Evolutionary conservation across 768 basidiomycete species (phyloP).

Genomic region (Chlorophyllum brunneum): DNA sequence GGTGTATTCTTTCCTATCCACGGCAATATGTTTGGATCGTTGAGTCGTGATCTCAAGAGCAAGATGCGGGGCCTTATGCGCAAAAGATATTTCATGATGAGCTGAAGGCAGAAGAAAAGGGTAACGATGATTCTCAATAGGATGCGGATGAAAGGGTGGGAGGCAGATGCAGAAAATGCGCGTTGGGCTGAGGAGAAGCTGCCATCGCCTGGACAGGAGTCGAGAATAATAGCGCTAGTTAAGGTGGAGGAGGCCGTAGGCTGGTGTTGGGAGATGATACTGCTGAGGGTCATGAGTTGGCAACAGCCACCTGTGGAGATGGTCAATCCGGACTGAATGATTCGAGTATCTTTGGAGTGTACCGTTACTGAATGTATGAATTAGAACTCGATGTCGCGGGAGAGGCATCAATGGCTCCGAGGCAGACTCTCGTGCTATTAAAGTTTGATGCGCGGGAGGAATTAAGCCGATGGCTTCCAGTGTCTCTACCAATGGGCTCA

Average conservation of each 20-base stretch:
- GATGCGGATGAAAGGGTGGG: slow-evolving; percentile 24
- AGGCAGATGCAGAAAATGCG: slow-evolving; percentile 29
- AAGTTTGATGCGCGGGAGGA: slow-evolving; percentile 12
- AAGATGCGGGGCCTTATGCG: slow-evolving; percentile 19
- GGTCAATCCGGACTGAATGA: background rate
- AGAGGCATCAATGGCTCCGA: slow-evolving; percentile 10
- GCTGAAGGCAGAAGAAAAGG: slow-evolving; percentile 22
- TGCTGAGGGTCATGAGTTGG: slow-evolving; percentile 32
- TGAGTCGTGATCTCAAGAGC: slow-evolving; percentile 24
- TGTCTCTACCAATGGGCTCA: slow-evolving; percentile 32
- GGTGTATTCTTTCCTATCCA: slow-evolving; percentile 35
- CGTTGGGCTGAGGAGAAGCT: slow-evolving; percentile 21
- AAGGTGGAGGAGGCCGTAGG: slow-evolving; percentile 12
- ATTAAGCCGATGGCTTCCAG: slow-evolving; percentile 35
- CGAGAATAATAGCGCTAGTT: slow-evolving; percentile 35
- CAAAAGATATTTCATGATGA: slow-evolving; percentile 21
- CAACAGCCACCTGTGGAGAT: slow-evolving; percentile 33
- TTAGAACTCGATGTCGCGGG: slow-evolving; percentile 30
- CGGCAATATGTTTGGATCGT: slow-evolving; percentile 29
- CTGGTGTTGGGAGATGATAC: slow-evolving; percentile 24
- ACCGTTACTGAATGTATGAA: slow-evolving; percentile 50
- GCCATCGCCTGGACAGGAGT: slow-evolving; percentile 41
- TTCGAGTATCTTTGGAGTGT: slow-evolving; percentile 8
- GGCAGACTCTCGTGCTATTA: background rate
- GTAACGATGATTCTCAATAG: slow-evolving; percentile 23